Percentiles rank a stretch among this genome's conserved stretches.
These are phyloP conservation scores for Boletus pseudopeckii DNA, from an alignment of 768 basidiomycete genomes.

Conservation along the genomic window DNA sequence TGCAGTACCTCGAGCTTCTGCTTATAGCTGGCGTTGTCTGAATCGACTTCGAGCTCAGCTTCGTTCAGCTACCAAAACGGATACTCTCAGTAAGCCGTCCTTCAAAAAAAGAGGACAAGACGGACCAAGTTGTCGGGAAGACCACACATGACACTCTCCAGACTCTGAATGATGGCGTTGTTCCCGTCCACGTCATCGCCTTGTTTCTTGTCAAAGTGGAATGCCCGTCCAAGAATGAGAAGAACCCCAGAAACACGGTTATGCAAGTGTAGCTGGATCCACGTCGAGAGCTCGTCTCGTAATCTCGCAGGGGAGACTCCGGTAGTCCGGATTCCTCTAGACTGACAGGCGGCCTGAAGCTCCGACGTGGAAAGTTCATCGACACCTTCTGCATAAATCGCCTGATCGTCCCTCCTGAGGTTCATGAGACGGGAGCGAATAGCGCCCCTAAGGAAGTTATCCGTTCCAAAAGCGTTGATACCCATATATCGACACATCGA, in stretches of 20 bases:
- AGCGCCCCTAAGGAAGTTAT: conserved; percentile 93
- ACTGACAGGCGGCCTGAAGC: conserved; percentile 89
- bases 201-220: conserved; percentile 81
- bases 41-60: conserved; percentile 94
- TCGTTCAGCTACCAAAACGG: conserved; percentile 74
- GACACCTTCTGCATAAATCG: conserved; percentile 86
- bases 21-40: conserved; percentile 92
- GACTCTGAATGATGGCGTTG: conserved; percentile 68
- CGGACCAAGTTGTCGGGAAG: conserved; percentile 91
- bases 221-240: conserved; percentile 90
- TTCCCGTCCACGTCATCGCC: conserved; percentile 81
- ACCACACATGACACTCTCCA: conserved; percentile 89
- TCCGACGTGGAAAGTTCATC: conserved; percentile 89
- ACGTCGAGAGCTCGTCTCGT: conserved; percentile 85
- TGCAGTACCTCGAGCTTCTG: conserved; percentile 97
- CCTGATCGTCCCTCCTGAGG: conserved; percentile 89
- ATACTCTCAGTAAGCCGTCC: background rate
- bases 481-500: conserved; percentile 99
- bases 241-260: conserved; percentile 92
- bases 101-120: conserved; percentile 4
- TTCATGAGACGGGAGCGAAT: conserved; percentile 80
- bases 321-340: conserved; percentile 86
- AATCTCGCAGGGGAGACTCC: conserved; percentile 86
- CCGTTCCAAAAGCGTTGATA: conserved; percentile 96
- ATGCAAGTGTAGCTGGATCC: conserved; percentile 90